These are phyloP conservation scores for Fusarium pseudonygamai DNA, from an alignment of 2,329 filamentous ascomycete species.

Conservation along the genomic window DNA sequence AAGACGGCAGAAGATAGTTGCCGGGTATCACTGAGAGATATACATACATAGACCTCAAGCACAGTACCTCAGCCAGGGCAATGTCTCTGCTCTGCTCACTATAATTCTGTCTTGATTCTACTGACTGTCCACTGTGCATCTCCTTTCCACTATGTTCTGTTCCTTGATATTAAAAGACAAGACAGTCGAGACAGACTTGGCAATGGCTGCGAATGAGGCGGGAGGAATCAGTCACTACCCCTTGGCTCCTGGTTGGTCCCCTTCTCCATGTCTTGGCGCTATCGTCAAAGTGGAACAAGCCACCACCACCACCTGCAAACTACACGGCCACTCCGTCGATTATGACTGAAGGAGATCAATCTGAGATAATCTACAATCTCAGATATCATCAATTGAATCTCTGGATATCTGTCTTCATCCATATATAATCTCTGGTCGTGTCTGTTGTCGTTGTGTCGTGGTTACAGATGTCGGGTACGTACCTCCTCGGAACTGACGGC, in stretches of 20 bases:
- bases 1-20: slow-evolving; percentile 35
- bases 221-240: slow-evolving; percentile 32
- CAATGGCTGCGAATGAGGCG: slow-evolving; percentile 29
- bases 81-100: background rate
- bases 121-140: background rate
- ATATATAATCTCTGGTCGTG: background rate
- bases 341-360: background rate
- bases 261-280: slow-evolving; percentile 29
- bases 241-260: slow-evolving; percentile 20
- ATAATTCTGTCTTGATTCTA: background rate
- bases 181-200: slow-evolving; percentile 12
- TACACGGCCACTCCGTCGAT: slow-evolving; percentile 12
- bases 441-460: background rate
- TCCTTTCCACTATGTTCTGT: background rate
- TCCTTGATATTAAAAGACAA: background rate
- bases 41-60: no score
- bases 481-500: slow-evolving; percentile 41
- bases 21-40: background rate
- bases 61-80: no score
- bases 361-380: background rate
- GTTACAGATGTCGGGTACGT: background rate
- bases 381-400: background rate
- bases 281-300: background rate
- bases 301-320: background rate
- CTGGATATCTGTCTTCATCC: no score